Base-by-base conservation (phyloP, 1,284 basidiomycete species). In the Taiwanofungus camphoratus region DNA sequence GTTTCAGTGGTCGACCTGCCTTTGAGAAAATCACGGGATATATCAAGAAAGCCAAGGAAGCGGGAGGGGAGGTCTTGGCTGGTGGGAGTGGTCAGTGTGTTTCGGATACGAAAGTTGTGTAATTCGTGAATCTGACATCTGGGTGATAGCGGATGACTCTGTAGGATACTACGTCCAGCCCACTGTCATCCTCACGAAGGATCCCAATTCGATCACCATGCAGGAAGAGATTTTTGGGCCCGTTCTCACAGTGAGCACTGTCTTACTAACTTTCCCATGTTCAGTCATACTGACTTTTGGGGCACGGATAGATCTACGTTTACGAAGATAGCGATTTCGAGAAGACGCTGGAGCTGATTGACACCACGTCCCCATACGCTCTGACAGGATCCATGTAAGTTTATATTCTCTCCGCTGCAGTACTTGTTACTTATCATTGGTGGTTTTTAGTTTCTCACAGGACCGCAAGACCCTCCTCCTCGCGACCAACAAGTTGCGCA, bases 151-250 rank as follows among this genome's bases (percentile, higher is more conserved):
- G 45, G 91, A 98, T 62, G 86, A 91, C 64, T 92, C 92, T 23
- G 90, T 82, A 62, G 95, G 95, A 18, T 99, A 83, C 77, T 99
- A 86, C 63, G 73, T 99, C 54, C 79, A 95, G 65, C 95, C 95
- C 4, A 99, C 96, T 12, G 82, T 98, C 47, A 95, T 99, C 59
- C 70, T 92, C 53, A 96, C 88, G 57, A 89, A 89, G 64, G 91
- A 99, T 64, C 93, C 95, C 40, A 80, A 81, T 56, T 89, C 85
- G 4, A 70, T 96, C 40, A 96, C 94, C 8, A 92, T 99, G 82
- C 79, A 79, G 23, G 91, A 97, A 57, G 95, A 99, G 69, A 90
- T 99, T 59, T 98, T 99, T 56, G 96, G 96, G 3, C 96, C 96
- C 27, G 94, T 99, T 41, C 64, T 98, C 48, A 97, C 95, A 29